Evolutionary conservation across 73 alveolate genomes (phyloP).

Genomic region (Blepharisma stoltei): DNA sequence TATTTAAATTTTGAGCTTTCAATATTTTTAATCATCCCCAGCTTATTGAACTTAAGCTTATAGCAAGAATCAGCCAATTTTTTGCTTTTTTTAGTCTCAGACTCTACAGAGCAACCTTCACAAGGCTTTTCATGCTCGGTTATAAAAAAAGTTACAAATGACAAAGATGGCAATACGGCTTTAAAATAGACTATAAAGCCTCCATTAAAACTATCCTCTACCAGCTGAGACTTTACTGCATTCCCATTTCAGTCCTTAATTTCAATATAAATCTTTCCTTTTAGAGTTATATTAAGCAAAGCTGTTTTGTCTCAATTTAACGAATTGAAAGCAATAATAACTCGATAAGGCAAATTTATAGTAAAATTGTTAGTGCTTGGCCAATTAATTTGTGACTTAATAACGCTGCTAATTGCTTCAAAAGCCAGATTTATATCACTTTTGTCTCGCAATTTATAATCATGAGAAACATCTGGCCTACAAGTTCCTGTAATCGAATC

Average conservation of each 20-base stretch:
- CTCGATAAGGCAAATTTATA: not conserved
- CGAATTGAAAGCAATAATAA: not conserved
- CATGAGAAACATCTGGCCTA: not conserved
- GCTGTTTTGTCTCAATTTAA: conserved; percentile 1
- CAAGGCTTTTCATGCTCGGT: not conserved
- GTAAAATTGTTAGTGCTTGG: not conserved
- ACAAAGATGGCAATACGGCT: not conserved
- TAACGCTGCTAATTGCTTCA: not conserved
- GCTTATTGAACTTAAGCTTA: too few relatives aligned
- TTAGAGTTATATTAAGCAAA: not conserved
- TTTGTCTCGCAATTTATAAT: not conserved
- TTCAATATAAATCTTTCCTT: not conserved
- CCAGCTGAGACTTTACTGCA: not conserved
- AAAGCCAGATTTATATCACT: not conserved
- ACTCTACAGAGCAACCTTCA: not conserved
- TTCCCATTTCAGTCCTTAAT: not conserved
- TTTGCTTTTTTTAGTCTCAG: not conserved
- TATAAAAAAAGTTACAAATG: not conserved
- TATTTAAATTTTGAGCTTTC: too few relatives aligned
- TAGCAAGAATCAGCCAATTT: not conserved
- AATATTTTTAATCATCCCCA: too few relatives aligned
- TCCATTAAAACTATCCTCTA: not conserved
- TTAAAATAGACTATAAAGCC: not conserved
- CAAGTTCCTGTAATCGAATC: conserved; percentile 18
- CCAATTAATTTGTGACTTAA: not conserved